Base-by-base conservation (phyloP, 2,329 filamentous ascomycete genomes). In the Trichoderma arundinaceum region DNA sequence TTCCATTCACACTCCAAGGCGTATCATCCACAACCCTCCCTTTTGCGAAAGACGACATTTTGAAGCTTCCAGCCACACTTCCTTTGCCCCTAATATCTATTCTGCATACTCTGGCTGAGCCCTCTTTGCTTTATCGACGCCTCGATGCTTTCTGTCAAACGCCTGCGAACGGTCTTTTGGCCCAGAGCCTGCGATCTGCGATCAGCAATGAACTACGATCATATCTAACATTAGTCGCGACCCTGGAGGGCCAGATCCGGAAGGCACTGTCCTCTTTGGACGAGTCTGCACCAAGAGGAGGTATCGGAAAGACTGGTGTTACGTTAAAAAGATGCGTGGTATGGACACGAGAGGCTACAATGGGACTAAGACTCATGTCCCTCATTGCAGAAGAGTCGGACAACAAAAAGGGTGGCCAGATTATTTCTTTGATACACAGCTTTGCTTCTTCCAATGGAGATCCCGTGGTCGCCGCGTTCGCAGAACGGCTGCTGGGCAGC, bases 341-440 rank as follows among this genome's bases (percentile, higher is more conserved):
- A 28, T 99, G 96, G 96, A 98, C 94, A 8, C 88, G 94, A 71
- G 96, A 99, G 77, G 92, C 95, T 7, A 99, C 95, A 1, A 96
- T 98, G 90, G 95, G 94, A 0, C 79, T 99, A 71, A 88, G 95
- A 15, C 82, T 99, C 64, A 94, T 99, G 91, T 96, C 92, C 72
- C 78, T 97, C 66, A 97, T 99, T 73, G 92, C 96, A 0, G 94
- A 98, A 74, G 92, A 97, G 75, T 92, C 94, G 1, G 90, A 90
- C 71, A 90, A 86, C 79, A 85, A 84, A 75, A 93, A 90, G 71
- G 95, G 96, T 1, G 95, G 96, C 4, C 91, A 97, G 77, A 83
- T 99, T 32, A 96, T 99, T 71, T 93, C 93, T 3, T 83, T 98
- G 54, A 96, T 99, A 60, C 95, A 99, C 78, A 88, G 88, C 48